These are phyloP conservation scores for Onygenales sp. DNA, from an alignment of 2,329 filamentous ascomycete species.

Conservation along the genomic window DNA sequence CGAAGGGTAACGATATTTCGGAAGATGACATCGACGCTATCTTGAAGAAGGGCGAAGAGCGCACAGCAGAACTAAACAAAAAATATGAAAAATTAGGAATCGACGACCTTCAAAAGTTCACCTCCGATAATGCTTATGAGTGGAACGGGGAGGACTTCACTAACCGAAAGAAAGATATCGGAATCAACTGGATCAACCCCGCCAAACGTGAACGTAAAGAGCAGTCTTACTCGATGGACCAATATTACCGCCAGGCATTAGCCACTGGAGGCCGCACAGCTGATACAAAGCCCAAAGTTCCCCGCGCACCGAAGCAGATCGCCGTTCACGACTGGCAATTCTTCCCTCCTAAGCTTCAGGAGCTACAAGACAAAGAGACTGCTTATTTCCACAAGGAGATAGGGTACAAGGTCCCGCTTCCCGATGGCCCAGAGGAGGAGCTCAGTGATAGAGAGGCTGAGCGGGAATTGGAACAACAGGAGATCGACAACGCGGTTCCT, in stretches of 20 bases:
- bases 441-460: conserved; percentile 79
- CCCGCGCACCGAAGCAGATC: conserved; percentile 89
- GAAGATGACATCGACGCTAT: conserved; percentile 90
- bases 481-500: conserved; percentile 84
- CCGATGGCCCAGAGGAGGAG: conserved; percentile 80
- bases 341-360: conserved; percentile 72
- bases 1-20: conserved; percentile 54
- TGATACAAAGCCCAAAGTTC: conserved; percentile 87
- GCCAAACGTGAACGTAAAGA: conserved; percentile 97
- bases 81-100: conserved; percentile 96
- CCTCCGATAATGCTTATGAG: conserved; percentile 92
- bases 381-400: conserved; percentile 95
- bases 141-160: conserved; percentile 98
- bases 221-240: conserved; percentile 96
- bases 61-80: conserved; percentile 81
- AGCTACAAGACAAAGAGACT: conserved; percentile 93
- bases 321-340: conserved; percentile 95
- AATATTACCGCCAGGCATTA: conserved; percentile 91
- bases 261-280: conserved; percentile 69
- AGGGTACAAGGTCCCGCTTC: conserved; percentile 83
- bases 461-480: conserved; percentile 75
- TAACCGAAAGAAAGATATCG: conserved; percentile 82
- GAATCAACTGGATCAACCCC: conserved; percentile 94
- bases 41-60: conserved; percentile 72
- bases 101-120: conserved; percentile 95